A percentile compares a stretch with the other conserved stretches of the same genome.
Evolutionary conservation across 306 rosid species (phyloP).

Genomic region (Prunus dulcis): DNA sequence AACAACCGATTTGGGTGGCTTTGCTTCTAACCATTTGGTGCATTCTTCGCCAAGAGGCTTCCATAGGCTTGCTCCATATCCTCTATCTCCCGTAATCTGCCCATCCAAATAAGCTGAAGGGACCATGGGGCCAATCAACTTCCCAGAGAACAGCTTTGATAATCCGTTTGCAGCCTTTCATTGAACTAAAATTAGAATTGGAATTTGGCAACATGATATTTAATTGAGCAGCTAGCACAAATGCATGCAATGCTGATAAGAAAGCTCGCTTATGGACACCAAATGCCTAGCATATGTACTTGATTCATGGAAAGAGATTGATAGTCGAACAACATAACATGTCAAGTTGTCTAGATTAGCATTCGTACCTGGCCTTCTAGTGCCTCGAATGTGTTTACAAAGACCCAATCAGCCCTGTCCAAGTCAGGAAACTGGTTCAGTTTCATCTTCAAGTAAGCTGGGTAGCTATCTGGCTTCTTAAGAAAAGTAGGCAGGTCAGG

Average conservation of each 20-base stretch:
- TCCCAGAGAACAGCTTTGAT: slow-evolving; percentile 31
- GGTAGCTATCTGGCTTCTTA: slow-evolving; percentile 48
- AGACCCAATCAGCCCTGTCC: slow-evolving; percentile 47
- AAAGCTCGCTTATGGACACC: not conserved
- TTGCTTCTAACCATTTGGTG: slow-evolving; percentile 34
- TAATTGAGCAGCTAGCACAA: too few species aligned
- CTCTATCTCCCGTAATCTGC: slow-evolving; percentile 23
- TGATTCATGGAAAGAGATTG: too few species aligned
- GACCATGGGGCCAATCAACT: slow-evolving; percentile 40
- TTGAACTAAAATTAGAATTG: not conserved
- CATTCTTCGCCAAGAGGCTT: slow-evolving; percentile 17
- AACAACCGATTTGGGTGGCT: slow-evolving; percentile 29
- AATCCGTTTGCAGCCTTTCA: slow-evolving; percentile 10
- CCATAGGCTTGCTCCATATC: slow-evolving; percentile 39
- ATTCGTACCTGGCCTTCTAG: slow-evolving; percentile 48
- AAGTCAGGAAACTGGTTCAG: slow-evolving; percentile 52
- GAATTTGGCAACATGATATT: too few species aligned
- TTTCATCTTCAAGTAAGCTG: slow-evolving; percentile 61
- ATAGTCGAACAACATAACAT: not conserved
- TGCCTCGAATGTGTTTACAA: slow-evolving; percentile 49
- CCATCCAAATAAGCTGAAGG: slow-evolving; percentile 50
- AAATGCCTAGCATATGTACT: too few species aligned
- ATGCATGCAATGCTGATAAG: not conserved
- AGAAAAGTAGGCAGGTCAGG: slow-evolving; percentile 50
- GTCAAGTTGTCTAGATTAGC: not conserved